Base-by-base conservation (phyloP, 805 yeast species). In the Suhomyces emberorum region DNA sequence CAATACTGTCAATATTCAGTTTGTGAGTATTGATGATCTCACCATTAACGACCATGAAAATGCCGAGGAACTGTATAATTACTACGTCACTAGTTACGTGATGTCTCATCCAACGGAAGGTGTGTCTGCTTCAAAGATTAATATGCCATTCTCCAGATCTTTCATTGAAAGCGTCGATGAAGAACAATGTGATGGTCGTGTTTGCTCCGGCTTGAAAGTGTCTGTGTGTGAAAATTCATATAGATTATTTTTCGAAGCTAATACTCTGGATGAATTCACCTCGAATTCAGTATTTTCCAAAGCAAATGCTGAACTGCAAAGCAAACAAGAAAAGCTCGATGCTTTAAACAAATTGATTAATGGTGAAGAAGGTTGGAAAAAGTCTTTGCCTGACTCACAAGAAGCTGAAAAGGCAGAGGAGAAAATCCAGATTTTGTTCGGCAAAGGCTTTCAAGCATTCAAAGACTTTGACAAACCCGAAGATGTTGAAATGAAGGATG, bases 51-150 rank as follows among this genome's bases (percentile, higher is more conserved):
- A 69, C 36, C 81, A 81, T 40, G 86, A 85, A 45, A 74, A 80
- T 15, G 77, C 79, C 3, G 91, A 85, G 49, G 95, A 87, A 46
- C 77, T 77, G 51, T 93, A 96, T 84, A 89, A 88, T 56, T 91
- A 93, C 65, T 93, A 93, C 55, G 74, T 93, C 34, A 91, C 98
- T 0, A 85, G 95, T 28, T 93, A 84, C 59, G 77, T 89, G 28
- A 83, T 93, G 85, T 83, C 95, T 3, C 95, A 88, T 52, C 98
- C 98, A 25, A 93, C 99, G 2, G 99, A 93, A 60, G 98, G 98
- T 20, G 83, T 93, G 12, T 81, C 88, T 12, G 77, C 86, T 14
- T 79, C 83, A 28, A 79, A 79, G 47, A 74, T 93, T 37, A 74
- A 76, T 44, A 70, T 87, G 59, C 98, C 98, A 17, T 84, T 91